Evolutionary conservation across 352 stramenopile genomes (phyloP).

Genomic region (Nothophytophthora sp.): DNA sequence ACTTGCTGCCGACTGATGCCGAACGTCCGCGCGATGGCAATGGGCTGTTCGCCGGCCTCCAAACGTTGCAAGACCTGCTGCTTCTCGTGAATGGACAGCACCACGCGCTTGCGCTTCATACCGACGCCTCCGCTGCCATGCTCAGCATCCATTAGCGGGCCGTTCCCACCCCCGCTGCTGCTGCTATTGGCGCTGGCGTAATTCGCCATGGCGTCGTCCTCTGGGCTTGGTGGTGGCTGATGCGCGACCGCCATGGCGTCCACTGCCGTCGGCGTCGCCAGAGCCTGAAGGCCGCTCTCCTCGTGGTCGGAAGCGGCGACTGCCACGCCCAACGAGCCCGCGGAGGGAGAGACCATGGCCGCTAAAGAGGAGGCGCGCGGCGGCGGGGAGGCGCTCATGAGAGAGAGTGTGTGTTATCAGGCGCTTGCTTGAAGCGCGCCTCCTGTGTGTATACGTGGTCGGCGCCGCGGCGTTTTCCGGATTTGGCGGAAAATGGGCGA

Average conservation of each 20-base stretch:
- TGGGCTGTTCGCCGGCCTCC: conserved; percentile 63
- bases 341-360: not conserved
- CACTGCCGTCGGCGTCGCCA: too few species aligned
- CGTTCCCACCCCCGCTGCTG: not conserved
- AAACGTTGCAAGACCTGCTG: conserved; percentile 80
- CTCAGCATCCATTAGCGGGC: too few species aligned
- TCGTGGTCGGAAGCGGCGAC: not conserved
- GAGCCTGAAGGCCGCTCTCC: not conserved
- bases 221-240: too few species aligned
- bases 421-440: too few species aligned
- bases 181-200: not conserved
- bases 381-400: too few species aligned
- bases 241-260: not conserved
- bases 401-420: too few species aligned
- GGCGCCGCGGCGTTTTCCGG: too few species aligned
- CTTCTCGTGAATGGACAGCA: conserved; percentile 85
- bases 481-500: too few species aligned
- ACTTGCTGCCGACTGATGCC: conserved; percentile 83
- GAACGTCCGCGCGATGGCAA: conserved; percentile 58
- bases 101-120: conserved; percentile 78
- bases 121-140: not conserved
- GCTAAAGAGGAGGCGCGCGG: too few species aligned
- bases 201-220: too few species aligned
- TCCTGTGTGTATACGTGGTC: too few species aligned
- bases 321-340: too few species aligned